Evolutionary conservation across 768 basidiomycete species (phyloP).

Genomic region (Leucocoprinus leucothites): DNA sequence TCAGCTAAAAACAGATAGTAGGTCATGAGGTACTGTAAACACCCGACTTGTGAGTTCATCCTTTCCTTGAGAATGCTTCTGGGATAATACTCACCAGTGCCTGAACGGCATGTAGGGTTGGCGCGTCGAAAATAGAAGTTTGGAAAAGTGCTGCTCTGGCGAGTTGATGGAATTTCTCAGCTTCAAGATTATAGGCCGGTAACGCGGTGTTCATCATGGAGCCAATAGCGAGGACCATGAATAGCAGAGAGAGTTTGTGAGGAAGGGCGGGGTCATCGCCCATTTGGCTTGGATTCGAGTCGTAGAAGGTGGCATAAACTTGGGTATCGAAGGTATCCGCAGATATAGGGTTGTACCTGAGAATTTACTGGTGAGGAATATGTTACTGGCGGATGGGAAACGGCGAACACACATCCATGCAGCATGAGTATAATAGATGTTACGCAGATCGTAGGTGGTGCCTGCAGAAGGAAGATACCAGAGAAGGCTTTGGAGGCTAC

Average conservation of each 20-base stretch:
- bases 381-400: background rate
- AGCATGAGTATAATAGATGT: constrained; percentile 60
- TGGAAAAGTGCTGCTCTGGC: constrained; percentile 65
- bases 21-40: constrained; percentile 59
- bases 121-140: constrained; percentile 62
- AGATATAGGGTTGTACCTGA: constrained; percentile 67
- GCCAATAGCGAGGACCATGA: constrained; percentile 66
- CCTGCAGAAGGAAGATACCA: constrained; percentile 68
- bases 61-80: background rate
- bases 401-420: constrained; percentile 61
- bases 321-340: constrained; percentile 58
- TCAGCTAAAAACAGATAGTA: constrained; percentile 68
- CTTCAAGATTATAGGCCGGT: constrained; percentile 60
- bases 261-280: constrained; percentile 49
- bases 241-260: constrained; percentile 64
- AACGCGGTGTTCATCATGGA: constrained; percentile 55
- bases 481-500: constrained; percentile 53
- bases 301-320: constrained; percentile 58
- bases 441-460: constrained; percentile 57
- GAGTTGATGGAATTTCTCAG: constrained; percentile 68
- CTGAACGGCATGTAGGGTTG: constrained; percentile 66
- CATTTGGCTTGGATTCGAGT: constrained; percentile 36
- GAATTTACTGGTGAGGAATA: background rate
- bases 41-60: constrained; percentile 14
- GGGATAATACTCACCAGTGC: constrained; percentile 46